Evolutionary conservation across 1,284 basidiomycete genomes (phyloP), one percentile per base, ranked within the genome.

Genomic region (Cutaneotrichosporon sp.): DNA sequence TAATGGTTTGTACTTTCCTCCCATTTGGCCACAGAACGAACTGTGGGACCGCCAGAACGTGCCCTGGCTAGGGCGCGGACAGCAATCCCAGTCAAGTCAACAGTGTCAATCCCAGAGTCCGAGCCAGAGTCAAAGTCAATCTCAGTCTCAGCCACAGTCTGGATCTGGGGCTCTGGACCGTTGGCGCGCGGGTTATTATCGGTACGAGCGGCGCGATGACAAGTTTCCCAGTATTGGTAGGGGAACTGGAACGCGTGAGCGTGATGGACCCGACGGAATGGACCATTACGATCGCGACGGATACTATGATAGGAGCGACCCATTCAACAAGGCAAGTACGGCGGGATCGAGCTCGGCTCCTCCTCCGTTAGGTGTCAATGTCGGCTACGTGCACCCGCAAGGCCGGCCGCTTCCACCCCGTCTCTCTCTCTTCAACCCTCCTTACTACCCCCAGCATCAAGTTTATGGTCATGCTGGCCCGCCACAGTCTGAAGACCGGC

Each of bases 351-450:
- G 21, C 49, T 50, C 49, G 49, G 26, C 53, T 18, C 51, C 51
- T 5, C 18, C 13, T 13, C 30, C 51, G 6, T 21, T 18, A 7
- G 36, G 36, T 5, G 55, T 56, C 5, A 40, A 38, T 13, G 26
- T 40, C 10, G 50, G 36, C 22, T 60, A 60, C 58, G 49, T 60
- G 34, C 49, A 30, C 36, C 58, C 58, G 21, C 34, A 31, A 11
- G 36, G 42, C 21, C 49, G 58, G 10, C 58, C 58, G 11, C 50
- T 60, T 4, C 58, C 58, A 1, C 58, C 58, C 10, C 58, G 58
- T 30, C 34, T 60, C 14, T 38, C 32, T 7, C 36, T 56, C 38
- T 56, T 56, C 55, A 36, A 16, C n/a, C 26, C 55, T 6, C 22
- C 55, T 3, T 42, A 40, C 22, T 56, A 42, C 38, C 26, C 36